phyloP scores from a whole-genome alignment of 805 yeast genomes.

The Sugiyamaella chiloensis region DNA sequence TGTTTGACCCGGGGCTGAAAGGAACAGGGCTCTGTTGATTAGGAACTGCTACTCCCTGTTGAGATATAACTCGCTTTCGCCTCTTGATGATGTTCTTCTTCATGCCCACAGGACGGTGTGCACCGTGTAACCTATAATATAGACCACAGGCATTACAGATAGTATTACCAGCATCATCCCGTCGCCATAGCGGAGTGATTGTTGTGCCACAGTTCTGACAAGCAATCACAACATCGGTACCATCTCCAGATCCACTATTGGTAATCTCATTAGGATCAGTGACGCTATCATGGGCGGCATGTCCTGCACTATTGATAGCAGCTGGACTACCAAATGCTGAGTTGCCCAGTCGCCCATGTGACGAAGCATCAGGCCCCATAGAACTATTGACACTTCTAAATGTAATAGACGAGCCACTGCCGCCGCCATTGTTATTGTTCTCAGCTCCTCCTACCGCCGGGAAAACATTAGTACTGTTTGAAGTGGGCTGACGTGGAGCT shows the following conservation, averaged over 20 bases:
- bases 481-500: conserved; percentile 13
- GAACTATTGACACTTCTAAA: too few species aligned
- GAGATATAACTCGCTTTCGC: conserved; percentile 50
- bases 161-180: conserved; percentile 77
- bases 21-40: too few species aligned
- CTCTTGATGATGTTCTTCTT: conserved; percentile 71
- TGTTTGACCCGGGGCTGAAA: too few species aligned
- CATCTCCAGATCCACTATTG: conserved; percentile 15
- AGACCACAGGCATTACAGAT: conserved; percentile 86
- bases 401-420: too few species aligned
- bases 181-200: conserved; percentile 82
- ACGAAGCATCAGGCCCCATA: too few species aligned
- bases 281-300: neutral
- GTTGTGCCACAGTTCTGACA: conserved; percentile 84
- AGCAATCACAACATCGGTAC: conserved; percentile 57
- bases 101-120: conserved; percentile 73
- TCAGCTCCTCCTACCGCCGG: neutral
- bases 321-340: conserved; percentile 5
- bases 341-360: too few species aligned
- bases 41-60: neutral
- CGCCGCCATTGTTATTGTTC: conserved; percentile 5
- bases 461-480: neutral
- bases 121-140: conserved; percentile 71
- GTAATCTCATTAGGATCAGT: neutral
- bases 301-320: conserved; percentile 5